Conservation (phyloP, 208 protist species). For the Novymonas esmeraldas region DNA sequence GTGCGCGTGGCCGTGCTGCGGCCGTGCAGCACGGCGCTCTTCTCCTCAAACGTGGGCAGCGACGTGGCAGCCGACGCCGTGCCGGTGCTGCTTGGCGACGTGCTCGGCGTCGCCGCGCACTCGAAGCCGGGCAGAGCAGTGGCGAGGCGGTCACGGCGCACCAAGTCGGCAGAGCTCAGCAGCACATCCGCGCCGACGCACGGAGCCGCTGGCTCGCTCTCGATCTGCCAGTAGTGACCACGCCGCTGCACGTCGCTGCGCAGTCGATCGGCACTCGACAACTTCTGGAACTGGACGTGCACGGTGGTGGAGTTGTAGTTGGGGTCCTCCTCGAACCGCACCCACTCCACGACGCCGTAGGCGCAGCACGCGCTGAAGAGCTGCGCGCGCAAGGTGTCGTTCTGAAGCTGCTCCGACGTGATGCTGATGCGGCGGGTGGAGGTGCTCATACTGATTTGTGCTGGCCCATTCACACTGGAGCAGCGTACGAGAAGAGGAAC, state of each 20-base stretch:
- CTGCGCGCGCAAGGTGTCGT: slow-evolving; percentile 43
- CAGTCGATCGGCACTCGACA: slow-evolving; percentile 66
- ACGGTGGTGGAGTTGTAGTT: slow-evolving; percentile 61
- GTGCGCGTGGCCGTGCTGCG: slow-evolving; percentile 14
- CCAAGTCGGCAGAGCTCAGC: slow-evolving; percentile 37
- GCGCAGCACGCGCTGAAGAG: slow-evolving; percentile 64
- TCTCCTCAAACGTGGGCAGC: slow-evolving; percentile 37
- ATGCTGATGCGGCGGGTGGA: slow-evolving; percentile 54
- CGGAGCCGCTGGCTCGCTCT: slow-evolving; percentile 38
- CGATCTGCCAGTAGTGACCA: slow-evolving; percentile 47
- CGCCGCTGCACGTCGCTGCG: slow-evolving; percentile 41
- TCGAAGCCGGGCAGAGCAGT: slow-evolving; percentile 12
- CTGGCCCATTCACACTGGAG: background rate
- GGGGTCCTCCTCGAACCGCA: slow-evolving; percentile 48
- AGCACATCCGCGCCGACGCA: slow-evolving; percentile 56
- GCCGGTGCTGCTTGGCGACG: background rate
- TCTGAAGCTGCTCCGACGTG: slow-evolving; percentile 50
- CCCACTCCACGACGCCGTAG: slow-evolving; percentile 69
- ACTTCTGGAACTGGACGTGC: slow-evolving; percentile 70
- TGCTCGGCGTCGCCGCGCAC: slow-evolving; percentile 10
- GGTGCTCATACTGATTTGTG: slow-evolving; percentile 3
- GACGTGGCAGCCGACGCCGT: background rate
- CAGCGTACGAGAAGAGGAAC: background rate
- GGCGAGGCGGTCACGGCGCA: slow-evolving; percentile 29
- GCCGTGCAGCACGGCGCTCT: slow-evolving; percentile 27